phyloP scores from a whole-genome alignment of 345 rosid genomes.

The Sonneratia caseolaris region DNA sequence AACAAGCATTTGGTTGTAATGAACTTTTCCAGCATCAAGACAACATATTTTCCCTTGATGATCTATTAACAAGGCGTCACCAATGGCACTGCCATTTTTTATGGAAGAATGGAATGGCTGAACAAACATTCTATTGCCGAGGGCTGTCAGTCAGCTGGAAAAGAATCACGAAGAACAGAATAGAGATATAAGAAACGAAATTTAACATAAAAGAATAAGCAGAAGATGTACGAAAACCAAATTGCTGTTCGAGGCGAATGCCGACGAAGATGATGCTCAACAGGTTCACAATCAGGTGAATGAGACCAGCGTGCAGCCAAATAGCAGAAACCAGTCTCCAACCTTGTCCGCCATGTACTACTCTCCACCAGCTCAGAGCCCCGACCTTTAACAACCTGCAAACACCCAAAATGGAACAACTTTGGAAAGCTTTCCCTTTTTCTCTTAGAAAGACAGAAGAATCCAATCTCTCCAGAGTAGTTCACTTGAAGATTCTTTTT shows the following conservation, averaged over 20 bases:
- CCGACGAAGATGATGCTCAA: constrained; percentile 78
- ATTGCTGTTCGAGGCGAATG: constrained; percentile 87
- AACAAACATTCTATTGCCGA: too few species aligned
- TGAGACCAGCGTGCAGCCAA: constrained; percentile 91
- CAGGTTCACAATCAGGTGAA: constrained; percentile 81
- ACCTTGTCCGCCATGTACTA: constrained; percentile 59
- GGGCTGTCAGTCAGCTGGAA: too few species aligned
- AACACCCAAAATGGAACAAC: neutral
- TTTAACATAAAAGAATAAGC: neutral
- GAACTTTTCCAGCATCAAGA: neutral
- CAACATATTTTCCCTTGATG: neutral
- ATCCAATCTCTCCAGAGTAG: too few species aligned
- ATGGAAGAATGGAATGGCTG: too few species aligned
- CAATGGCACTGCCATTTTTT: too few species aligned
- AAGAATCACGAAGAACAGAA: too few species aligned
- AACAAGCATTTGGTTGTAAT: neutral
- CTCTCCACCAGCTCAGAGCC: constrained; percentile 58
- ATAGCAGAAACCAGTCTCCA: constrained; percentile 75
- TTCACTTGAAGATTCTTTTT: too few species aligned
- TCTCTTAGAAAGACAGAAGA: neutral
- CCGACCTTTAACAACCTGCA: constrained; percentile 80
- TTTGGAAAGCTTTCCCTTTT: neutral
- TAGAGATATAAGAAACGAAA: neutral
- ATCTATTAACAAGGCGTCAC: too few species aligned
- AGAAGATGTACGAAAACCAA: constrained; percentile 64